Conservation (phyloP, 1,139 yeast species). For the Trichomonascaceae sp. region DNA sequence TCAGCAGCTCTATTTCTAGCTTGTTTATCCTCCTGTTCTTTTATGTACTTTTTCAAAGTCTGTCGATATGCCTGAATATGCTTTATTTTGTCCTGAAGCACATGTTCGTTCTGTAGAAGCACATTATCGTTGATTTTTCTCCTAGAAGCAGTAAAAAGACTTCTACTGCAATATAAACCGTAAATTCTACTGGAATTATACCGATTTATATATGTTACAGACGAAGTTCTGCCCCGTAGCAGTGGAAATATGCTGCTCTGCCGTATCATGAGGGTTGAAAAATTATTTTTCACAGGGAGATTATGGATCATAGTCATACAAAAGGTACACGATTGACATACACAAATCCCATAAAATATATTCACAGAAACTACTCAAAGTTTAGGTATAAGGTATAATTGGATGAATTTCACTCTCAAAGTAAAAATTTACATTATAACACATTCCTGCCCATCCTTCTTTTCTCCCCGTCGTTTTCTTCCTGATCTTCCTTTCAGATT, state of each 20-base stretch:
- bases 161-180: neutral
- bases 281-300: neutral
- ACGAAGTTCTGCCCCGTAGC: neutral
- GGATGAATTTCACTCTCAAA: neutral
- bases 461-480: slow-evolving; percentile 6
- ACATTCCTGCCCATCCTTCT: slow-evolving; percentile 12
- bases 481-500: slow-evolving; percentile 1
- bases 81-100: slow-evolving; percentile 18
- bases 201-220: neutral
- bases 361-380: neutral
- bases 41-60: slow-evolving; percentile 20
- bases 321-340: too few relatives aligned
- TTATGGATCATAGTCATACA: too few relatives aligned
- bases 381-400: neutral
- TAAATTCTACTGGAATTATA: neutral
- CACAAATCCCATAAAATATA: neutral
- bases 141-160: slow-evolving; percentile 5
- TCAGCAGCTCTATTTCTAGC: slow-evolving; percentile 13
- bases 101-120: slow-evolving; percentile 4
- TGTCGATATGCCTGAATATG: slow-evolving; percentile 24
- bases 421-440: slow-evolving; percentile 4
- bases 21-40: slow-evolving; percentile 19
- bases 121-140: neutral
- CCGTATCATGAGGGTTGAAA: neutral
- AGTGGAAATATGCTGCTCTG: neutral